Evolutionary conservation across 306 rosid species (phyloP).

Genomic region (Phaseolus lunatus): DNA sequence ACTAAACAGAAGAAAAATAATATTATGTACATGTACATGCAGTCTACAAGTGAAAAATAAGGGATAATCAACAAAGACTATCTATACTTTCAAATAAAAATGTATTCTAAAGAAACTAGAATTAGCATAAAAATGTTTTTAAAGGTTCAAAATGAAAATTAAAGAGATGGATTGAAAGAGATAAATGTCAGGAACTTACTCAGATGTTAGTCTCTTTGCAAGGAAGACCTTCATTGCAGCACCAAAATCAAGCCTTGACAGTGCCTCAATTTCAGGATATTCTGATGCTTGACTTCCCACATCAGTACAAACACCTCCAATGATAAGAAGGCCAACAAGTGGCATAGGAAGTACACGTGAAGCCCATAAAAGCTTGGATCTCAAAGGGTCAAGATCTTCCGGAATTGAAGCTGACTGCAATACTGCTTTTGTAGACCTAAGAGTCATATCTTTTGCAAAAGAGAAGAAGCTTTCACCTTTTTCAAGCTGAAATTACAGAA

Average conservation of each 20-base stretch:
- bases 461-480: slow-evolving; percentile 93
- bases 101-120: background rate
- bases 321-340: slow-evolving; percentile 85
- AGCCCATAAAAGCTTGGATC: slow-evolving; percentile 94
- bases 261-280: slow-evolving; percentile 90
- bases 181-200: slow-evolving; percentile 53
- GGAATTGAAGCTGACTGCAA: slow-evolving; percentile 63
- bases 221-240: slow-evolving; percentile 94
- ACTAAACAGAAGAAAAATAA: slow-evolving; percentile 14
- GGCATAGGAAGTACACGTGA: slow-evolving; percentile 98
- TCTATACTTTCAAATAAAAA: slow-evolving; percentile 22
- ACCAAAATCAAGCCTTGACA: slow-evolving; percentile 90
- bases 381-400: slow-evolving; percentile 87
- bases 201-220: slow-evolving; percentile 85
- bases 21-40: slow-evolving; percentile 16
- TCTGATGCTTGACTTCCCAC: slow-evolving; percentile 69
- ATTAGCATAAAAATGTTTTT: background rate
- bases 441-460: slow-evolving; percentile 92
- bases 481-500: slow-evolving; percentile 62
- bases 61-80: slow-evolving; percentile 23
- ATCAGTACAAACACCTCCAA: slow-evolving; percentile 81
- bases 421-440: slow-evolving; percentile 83
- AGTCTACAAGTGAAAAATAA: background rate
- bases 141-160: slow-evolving; percentile 9
- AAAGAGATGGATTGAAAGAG: slow-evolving; percentile 17